Percentiles rank a stretch among this genome's conserved stretches.
These are phyloP conservation scores for Chiua virens DNA, from an alignment of 768 basidiomycete species.

Conservation along the genomic window DNA sequence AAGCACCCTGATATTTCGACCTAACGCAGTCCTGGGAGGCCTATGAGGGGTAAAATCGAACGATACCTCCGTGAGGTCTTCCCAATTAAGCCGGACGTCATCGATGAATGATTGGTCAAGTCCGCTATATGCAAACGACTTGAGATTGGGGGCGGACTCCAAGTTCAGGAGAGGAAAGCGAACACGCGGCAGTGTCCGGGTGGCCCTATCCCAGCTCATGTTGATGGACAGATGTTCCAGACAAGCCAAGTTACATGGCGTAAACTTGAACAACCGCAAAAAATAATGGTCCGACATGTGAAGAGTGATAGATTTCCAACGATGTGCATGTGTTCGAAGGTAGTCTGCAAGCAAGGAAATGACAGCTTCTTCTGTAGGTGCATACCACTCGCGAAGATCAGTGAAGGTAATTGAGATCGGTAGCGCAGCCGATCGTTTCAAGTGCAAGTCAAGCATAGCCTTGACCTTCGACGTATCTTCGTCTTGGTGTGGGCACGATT, in stretches of 20 bases:
- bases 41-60: too few relatives aligned
- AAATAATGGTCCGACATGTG: slow-evolving; percentile 11
- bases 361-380: slow-evolving; percentile 1
- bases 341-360: slow-evolving; percentile 11
- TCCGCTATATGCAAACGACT: too few relatives aligned
- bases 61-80: too few relatives aligned
- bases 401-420: slow-evolving; percentile 20
- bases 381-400: slow-evolving; percentile 16
- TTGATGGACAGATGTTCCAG: slow-evolving; percentile 14
- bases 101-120: too few relatives aligned
- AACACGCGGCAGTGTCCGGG: too few relatives aligned
- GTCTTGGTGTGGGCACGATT: background rate
- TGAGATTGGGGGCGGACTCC: too few relatives aligned
- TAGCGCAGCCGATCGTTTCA: slow-evolving; percentile 12
- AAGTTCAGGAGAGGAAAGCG: too few relatives aligned
- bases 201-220: too few relatives aligned
- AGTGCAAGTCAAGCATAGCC: slow-evolving; percentile 3
- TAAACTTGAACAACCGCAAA: slow-evolving; percentile 14
- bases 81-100: too few relatives aligned
- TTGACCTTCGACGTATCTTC: slow-evolving; percentile 4
- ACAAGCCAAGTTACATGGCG: slow-evolving; percentile 12
- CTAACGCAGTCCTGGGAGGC: too few relatives aligned
- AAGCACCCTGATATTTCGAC: too few relatives aligned
- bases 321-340: slow-evolving; percentile 13
- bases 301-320: slow-evolving; percentile 18